Conservation (phyloP, 208 protist genomes). For the Trichomonas vaginalis region DNA sequence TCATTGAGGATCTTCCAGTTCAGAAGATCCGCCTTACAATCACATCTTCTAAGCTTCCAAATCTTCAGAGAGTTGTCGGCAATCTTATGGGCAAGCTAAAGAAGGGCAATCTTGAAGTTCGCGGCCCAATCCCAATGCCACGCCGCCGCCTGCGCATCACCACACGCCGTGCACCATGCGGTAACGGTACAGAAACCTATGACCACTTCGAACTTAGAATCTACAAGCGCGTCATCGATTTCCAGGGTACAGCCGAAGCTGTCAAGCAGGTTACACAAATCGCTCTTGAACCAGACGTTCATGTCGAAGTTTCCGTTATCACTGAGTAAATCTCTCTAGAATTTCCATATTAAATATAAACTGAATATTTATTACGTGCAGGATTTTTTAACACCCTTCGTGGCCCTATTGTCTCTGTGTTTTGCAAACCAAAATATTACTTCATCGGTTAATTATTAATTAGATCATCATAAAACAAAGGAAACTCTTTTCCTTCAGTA, state of each 20-base stretch:
- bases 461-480: too few relatives aligned
- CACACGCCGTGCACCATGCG: constrained; percentile 17
- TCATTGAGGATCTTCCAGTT: not conserved
- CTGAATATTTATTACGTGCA: too few relatives aligned
- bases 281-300: not conserved
- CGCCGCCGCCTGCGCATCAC: not conserved
- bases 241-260: not conserved
- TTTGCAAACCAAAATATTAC: too few relatives aligned
- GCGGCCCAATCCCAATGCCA: constrained; percentile 1
- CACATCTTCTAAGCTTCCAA: not conserved
- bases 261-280: constrained; percentile 15
- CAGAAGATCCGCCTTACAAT: not conserved
- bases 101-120: not conserved
- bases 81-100: not conserved
- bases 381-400: too few relatives aligned
- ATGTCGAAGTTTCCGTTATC: not conserved
- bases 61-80: not conserved
- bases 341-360: too few relatives aligned
- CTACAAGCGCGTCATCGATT: constrained; percentile 9
- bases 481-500: too few relatives aligned
- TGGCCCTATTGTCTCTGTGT: too few relatives aligned
- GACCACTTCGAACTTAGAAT: not conserved
- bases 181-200: constrained; percentile 21
- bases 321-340: constrained; percentile 12
- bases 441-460: too few relatives aligned